Percentiles rank a stretch among this genome's conserved stretches.
Conservation (phyloP, 129 eudicot species). For the Smallanthus sonchifolius region DNA sequence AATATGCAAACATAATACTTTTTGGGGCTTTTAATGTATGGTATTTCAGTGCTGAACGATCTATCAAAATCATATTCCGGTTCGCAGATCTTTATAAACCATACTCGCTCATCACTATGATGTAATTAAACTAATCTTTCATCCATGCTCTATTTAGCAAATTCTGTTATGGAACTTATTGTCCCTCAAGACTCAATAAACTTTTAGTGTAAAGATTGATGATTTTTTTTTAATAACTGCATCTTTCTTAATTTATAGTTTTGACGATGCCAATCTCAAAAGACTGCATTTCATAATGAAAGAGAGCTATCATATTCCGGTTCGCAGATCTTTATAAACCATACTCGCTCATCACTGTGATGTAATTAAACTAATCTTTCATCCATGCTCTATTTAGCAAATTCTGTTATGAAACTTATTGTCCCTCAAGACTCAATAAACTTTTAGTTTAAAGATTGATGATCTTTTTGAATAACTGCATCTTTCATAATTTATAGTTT, state of each 20-base stretch:
- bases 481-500: conserved; percentile 1
- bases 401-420: too few relatives aligned
- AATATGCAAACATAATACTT: conserved; percentile 17
- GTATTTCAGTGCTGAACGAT: background rate
- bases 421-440: background rate
- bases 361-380: background rate
- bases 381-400: background rate
- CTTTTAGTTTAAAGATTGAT: background rate
- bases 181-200: background rate
- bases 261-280: conserved; percentile 22
- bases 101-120: background rate
- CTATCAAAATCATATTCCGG: conserved; percentile 7
- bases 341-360: background rate
- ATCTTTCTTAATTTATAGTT: background rate
- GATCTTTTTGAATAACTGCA: background rate
- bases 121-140: background rate
- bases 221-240: background rate
- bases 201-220: background rate
- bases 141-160: background rate
- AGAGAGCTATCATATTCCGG: background rate
- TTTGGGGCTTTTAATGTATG: background rate
- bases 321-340: conserved; percentile 16
- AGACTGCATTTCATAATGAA: background rate
- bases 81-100: conserved; percentile 16
- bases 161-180: too few relatives aligned